Base-by-base conservation (phyloP, 495 filamentous ascomycete genomes). In the Penicillium lividum region DNA sequence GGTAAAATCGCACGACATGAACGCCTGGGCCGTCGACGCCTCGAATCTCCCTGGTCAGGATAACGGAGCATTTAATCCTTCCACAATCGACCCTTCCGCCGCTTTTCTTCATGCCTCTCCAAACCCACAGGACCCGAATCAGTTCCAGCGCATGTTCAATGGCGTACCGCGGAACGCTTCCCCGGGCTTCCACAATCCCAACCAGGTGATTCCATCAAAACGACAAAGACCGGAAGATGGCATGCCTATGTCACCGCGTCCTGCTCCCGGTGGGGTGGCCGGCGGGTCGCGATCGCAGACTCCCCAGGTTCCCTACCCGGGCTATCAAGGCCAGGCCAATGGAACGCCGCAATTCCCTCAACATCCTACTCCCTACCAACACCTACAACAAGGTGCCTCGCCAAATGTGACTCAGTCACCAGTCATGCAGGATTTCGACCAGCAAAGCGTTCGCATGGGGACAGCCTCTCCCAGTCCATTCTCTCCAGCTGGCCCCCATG, bases 381-480 rank as follows among this genome's bases (percentile, higher is more conserved):
- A 94, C 66, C 85, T 95, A 25, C 90, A 92, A 70, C 88, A 91
- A 69, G 87, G 88, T 67, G 86, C 86, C 31, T 89, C 92, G 10
- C 80, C 86, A 43, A 93, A 88, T 69, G 86, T 92, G 52, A 93
- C 90, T 18, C 93, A 92, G 43, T 97, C 93, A 3, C 93, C 93
- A 82, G 91, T 65, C 82, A 92, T 93, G 72, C 92, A 94, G 72
- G 75, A 84, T 4, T 90, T 86, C 61, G 81, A 85, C 36, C 80
- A 79, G 44, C 80, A 80, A 64, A 83, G 86, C 36, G 89, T 88
- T 13, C 90, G 92, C 54, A 88, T 97, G 71, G 86, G 91, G 58
- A 97, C 94, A 28, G 86, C 91, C 33, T 97, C 93, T 15, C 93
- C 93, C 4, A 91, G 91, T 68, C 92, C 92, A 0, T 97, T 95